These are phyloP conservation scores for Trypanosoma theileri DNA, from an alignment of 208 protist genomes.

Conservation along the genomic window DNA sequence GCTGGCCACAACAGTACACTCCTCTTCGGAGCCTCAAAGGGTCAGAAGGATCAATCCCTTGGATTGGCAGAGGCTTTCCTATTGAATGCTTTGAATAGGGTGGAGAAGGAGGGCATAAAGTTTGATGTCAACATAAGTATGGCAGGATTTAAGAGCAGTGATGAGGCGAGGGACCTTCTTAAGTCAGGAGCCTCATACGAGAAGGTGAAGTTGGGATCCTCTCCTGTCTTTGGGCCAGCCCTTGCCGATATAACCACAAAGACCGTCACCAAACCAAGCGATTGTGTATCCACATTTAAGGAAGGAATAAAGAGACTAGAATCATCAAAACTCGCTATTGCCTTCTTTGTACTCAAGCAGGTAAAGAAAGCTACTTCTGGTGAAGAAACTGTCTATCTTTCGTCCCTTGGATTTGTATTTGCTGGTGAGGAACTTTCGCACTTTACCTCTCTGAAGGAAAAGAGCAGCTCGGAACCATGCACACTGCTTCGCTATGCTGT, in stretches of 20 bases:
- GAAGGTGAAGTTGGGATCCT: slow-evolving; percentile 50
- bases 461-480: slow-evolving; percentile 42
- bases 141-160: slow-evolving; percentile 49
- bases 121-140: slow-evolving; percentile 65
- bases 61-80: slow-evolving; percentile 54
- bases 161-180: slow-evolving; percentile 56
- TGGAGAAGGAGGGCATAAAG: slow-evolving; percentile 35
- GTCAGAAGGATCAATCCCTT: slow-evolving; percentile 30
- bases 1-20: slow-evolving; percentile 60
- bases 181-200: slow-evolving; percentile 51
- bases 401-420: slow-evolving; percentile 57
- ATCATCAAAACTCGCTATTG: slow-evolving; percentile 50
- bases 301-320: slow-evolving; percentile 48
- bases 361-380: slow-evolving; percentile 34
- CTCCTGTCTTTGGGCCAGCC: slow-evolving; percentile 69
- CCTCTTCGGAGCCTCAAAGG: slow-evolving; percentile 43
- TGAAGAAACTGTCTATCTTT: slow-evolving; percentile 57
- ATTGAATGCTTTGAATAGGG: slow-evolving; percentile 41
- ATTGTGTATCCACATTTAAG: slow-evolving; percentile 32
- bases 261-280: slow-evolving; percentile 35
- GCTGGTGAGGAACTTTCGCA: slow-evolving; percentile 45
- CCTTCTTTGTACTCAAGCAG: slow-evolving; percentile 69
- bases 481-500: slow-evolving; percentile 71
- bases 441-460: slow-evolving; percentile 49
- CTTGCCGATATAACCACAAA: slow-evolving; percentile 46